phyloP scores from a whole-genome alignment of 2,329 filamentous ascomycete species.

The Fonsecaea erecta region DNA sequence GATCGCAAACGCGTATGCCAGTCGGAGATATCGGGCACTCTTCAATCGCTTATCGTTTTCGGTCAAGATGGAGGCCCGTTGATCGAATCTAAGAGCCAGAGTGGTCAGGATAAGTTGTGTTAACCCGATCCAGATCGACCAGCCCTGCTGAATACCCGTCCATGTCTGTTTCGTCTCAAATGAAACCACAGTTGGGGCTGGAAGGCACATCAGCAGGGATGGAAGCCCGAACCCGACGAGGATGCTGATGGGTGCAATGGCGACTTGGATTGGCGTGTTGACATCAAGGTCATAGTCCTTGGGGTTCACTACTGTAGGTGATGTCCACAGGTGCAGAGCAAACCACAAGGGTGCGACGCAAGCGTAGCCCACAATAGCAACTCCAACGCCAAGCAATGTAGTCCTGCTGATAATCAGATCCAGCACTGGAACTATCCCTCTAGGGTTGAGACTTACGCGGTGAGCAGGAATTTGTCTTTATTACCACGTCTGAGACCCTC shows the following conservation, averaged over 20 bases:
- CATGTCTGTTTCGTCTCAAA: slow-evolving; percentile 53
- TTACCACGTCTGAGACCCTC: slow-evolving; percentile 54
- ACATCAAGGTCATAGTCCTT: slow-evolving; percentile 43
- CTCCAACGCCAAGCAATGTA: slow-evolving; percentile 47
- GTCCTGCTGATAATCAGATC: slow-evolving; percentile 36
- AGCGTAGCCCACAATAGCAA: slow-evolving; percentile 52
- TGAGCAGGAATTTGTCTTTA: slow-evolving; percentile 41
- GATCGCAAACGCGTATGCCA: slow-evolving; percentile 50
- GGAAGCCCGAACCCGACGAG: slow-evolving; percentile 53
- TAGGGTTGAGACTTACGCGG: slow-evolving; percentile 17
- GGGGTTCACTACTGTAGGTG: slow-evolving; percentile 46
- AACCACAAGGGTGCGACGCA: slow-evolving; percentile 52
- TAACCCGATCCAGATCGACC: slow-evolving; percentile 54
- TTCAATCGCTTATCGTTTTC: slow-evolving; percentile 36
- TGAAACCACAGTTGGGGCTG: slow-evolving; percentile 47
- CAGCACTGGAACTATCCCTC: not conserved
- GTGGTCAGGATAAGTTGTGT: slow-evolving; percentile 44
- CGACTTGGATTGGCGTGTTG: slow-evolving; percentile 40
- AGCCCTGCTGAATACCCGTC: slow-evolving; percentile 58
- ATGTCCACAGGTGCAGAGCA: slow-evolving; percentile 50
- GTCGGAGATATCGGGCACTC: slow-evolving; percentile 43
- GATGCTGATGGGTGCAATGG: slow-evolving; percentile 49
- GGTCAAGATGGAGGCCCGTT: slow-evolving; percentile 35
- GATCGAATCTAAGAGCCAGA: slow-evolving; percentile 37
- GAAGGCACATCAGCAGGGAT: slow-evolving; percentile 50